These are phyloP conservation scores for Corchorus olitorius DNA, from an alignment of 345 rosid species.

Conservation along the genomic window DNA sequence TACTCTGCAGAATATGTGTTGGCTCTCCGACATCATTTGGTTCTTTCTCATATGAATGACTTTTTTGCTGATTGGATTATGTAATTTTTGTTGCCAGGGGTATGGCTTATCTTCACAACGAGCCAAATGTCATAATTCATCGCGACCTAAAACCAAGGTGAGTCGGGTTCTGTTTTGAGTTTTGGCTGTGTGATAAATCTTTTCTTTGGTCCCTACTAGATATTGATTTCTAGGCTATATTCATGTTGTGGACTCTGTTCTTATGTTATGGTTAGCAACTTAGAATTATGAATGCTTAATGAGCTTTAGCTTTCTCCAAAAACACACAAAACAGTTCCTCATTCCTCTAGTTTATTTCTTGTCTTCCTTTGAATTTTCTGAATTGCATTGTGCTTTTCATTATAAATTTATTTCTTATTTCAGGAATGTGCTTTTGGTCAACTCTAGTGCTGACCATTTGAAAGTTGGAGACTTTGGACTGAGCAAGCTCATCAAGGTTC, in stretches of 20 bases:
- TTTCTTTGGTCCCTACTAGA: background rate
- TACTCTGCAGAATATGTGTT: background rate
- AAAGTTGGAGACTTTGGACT: constrained; percentile 99
- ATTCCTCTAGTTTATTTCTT: background rate
- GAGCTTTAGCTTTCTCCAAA: background rate
- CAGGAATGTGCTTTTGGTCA: constrained; percentile 98
- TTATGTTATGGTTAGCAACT: background rate
- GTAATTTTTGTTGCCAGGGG: constrained; percentile 59
- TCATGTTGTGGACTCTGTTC: background rate
- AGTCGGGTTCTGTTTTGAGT: constrained; percentile 19
- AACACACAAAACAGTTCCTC: background rate
- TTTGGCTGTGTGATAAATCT: background rate
- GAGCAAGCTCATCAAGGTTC: constrained; percentile 97
- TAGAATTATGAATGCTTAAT: background rate
- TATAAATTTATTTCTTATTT: constrained; percentile 18
- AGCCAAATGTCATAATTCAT: constrained; percentile 95
- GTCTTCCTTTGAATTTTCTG: background rate
- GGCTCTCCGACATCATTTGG: background rate
- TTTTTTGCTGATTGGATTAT: constrained; percentile 24
- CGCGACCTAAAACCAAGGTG: constrained; percentile 96
- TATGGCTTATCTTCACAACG: constrained; percentile 98
- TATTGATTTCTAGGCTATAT: background rate
- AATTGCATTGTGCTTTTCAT: background rate
- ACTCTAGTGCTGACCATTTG: constrained; percentile 90
- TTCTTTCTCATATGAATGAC: background rate